Evolutionary conservation across 371 early-diverging fungal species (phyloP).

Genomic region (Lichtheimia ornata): DNA sequence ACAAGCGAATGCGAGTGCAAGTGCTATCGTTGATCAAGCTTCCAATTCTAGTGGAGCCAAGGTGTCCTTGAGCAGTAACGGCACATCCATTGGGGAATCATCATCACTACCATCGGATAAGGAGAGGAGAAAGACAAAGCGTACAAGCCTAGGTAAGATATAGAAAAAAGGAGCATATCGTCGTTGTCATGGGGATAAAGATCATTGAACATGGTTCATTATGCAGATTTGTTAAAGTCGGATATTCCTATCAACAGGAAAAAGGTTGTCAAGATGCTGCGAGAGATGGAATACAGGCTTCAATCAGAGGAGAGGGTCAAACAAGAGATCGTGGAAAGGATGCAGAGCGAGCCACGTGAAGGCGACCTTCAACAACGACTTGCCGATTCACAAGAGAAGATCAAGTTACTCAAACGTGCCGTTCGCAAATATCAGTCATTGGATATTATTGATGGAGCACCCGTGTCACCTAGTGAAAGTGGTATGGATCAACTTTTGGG

Average conservation of each 20-base stretch:
- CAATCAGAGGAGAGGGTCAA: conserved; percentile 63
- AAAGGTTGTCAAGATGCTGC: conserved; percentile 82
- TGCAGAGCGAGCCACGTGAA: conserved; percentile 21
- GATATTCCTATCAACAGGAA: conserved; percentile 78
- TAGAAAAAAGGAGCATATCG: neutral
- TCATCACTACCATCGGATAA: neutral
- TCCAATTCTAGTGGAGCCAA: neutral
- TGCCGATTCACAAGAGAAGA: conserved; percentile 77
- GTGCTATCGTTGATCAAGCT: neutral
- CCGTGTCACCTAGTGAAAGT: too few species aligned
- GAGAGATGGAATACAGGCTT: conserved; percentile 81
- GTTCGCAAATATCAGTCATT: conserved; percentile 83
- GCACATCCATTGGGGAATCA: neutral
- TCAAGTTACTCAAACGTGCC: conserved; percentile 73
- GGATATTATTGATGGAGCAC: conserved; percentile 54
- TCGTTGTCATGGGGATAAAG: neutral
- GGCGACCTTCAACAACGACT: conserved; percentile 63
- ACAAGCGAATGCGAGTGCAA: conserved; percentile 5
- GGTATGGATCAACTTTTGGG: too few species aligned
- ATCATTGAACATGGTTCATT: neutral
- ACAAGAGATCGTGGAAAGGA: conserved; percentile 79
- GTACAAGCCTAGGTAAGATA: neutral
- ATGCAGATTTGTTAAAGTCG: conserved; percentile 67
- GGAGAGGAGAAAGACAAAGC: conserved; percentile 1
- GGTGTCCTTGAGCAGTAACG: neutral